Evolutionary conservation across 225 moss, liverwort and hornwort genomes (phyloP), one percentile per base, ranked within the genome.

Genomic region (Takakia lepidozioides): DNA sequence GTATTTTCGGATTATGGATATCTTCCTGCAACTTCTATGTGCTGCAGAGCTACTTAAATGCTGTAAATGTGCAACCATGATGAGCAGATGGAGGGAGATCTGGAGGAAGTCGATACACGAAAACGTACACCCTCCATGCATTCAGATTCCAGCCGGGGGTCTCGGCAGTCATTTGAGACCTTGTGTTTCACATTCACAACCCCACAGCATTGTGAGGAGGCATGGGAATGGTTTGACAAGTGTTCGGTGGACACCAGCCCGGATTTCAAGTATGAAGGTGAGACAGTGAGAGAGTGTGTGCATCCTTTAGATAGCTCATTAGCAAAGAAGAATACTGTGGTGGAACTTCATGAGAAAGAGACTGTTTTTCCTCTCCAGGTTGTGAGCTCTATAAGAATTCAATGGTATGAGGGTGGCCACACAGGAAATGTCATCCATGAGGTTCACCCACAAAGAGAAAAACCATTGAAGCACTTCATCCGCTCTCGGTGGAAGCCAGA

Each of bases 161-260:
- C 50, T 6, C 38, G 51, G 46, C 63, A 27, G 50, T 60, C 59
- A 27, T 64, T 69, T 20, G 68, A 74, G 48, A 25, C 68, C 41
- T 43, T 57, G 11, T 69, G 56, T 60, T 64, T 74, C 57, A 59
- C 68, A 1, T 47, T 60, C 46, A 36, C 59, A 19, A 50, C 49
- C 22, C 74, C 68, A 50, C 48, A 62, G 17, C 45, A 46, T 38
- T 67, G 58, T 49, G 49, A 55, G 26, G 58, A 62, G 19, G 28
- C 64, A 46, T 69, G 68, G 64, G 68, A 60, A 48, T 68, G 73
- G 68, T 48, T 74, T 22, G 74, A 64, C 37, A 64, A 59, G 56
- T 41, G 58, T 19, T 22, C 54, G 54, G 48, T 48, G 17, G 54
- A 58, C 42, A 29, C 23, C n/a, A 51, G 15, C 16, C 53, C 58